Conservation (phyloP, 768 basidiomycete genomes). For the Pholiota conissans region DNA sequence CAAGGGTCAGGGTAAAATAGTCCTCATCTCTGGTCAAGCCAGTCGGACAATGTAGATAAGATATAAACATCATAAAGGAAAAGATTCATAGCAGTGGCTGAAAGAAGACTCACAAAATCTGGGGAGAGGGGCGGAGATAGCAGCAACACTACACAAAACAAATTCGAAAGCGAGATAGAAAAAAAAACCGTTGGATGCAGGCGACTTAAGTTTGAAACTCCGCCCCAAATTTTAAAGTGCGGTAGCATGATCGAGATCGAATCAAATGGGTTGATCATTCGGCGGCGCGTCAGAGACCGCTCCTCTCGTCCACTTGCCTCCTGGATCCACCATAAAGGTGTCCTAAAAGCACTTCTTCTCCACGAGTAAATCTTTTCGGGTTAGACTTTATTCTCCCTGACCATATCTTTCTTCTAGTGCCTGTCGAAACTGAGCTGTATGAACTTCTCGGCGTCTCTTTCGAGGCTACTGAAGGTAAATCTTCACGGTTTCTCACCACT, state of each 20-base stretch:
- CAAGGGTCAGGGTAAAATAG: slow-evolving; percentile 28
- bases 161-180: too few relatives aligned
- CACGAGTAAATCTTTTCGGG: not conserved
- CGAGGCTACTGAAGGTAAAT: slow-evolving; percentile 68
- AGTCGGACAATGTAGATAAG: slow-evolving; percentile 96
- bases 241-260: slow-evolving; percentile 4
- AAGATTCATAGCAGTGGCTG: not conserved
- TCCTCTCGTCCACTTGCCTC: not conserved
- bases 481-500: slow-evolving; percentile 6
- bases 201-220: slow-evolving; percentile 29
- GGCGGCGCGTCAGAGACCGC: slow-evolving; percentile 5
- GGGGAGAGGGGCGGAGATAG: slow-evolving; percentile 1
- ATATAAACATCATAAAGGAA: slow-evolving; percentile 39
- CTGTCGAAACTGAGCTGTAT: slow-evolving; percentile 80
- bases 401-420: slow-evolving; percentile 42
- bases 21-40: slow-evolving; percentile 54
- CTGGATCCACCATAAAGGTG: not conserved
- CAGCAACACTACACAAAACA: too few relatives aligned
- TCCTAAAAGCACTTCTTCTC: not conserved
- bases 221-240: slow-evolving; percentile 30
- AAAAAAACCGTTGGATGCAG: not conserved
- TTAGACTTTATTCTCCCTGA: not conserved
- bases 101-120: slow-evolving; percentile 18
- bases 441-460: slow-evolving; percentile 78
- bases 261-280: slow-evolving; percentile 1